Evolutionary conservation across 352 stramenopile genomes (phyloP), one percentile per base, ranked within the genome.

Genomic region (Pythium brassicae): DNA sequence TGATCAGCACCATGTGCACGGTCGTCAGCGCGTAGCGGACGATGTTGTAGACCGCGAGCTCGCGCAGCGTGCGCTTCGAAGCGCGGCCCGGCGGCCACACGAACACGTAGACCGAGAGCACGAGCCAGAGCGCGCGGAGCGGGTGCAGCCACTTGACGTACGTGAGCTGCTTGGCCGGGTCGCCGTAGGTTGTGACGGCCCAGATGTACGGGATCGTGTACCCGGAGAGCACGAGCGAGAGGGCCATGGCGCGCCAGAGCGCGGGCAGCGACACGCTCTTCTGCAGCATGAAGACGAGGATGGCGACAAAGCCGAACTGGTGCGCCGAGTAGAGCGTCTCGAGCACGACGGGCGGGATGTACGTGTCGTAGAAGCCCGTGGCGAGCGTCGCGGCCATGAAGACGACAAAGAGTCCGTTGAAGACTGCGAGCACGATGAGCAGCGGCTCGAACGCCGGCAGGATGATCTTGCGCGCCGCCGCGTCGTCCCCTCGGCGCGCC

Each of bases 181-280:
- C 22, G 22, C 60, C 59, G 37, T 63, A 53, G 5, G 51, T 64
- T 4, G 54, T 57, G 27, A 57, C 23, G 27, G 61, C 71, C 42
- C 54, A 56, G 14, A 72, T 47, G 43, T 68, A 70, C 47, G 59
- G 26, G 1, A 74, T 45, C 8, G 50, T 62, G 55, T 73, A 73
- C 19, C 55, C 63, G 0, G 66, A 68, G 3, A 77, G 22, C 4
- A 68, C 7, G 2, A 81, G 0, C 9, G 71, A 57, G 12, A 73
- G 58, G 15, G 22, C 27, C 7, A 71, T 25, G 1, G 52, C 57
- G 15, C 72, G 74, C 3, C 61, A 34, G 5, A 85, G 23, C 0
- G 72, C 74, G n/a, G 68, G 62, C 1, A 56, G 11, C 4, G 74
- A 82, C 4, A 82, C 19, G 44, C 69, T 85, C 44, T 85, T 85